Evolutionary conservation across 1,139 yeast genomes (phyloP).

Genomic region (Magnusiomyces magnusii): DNA sequence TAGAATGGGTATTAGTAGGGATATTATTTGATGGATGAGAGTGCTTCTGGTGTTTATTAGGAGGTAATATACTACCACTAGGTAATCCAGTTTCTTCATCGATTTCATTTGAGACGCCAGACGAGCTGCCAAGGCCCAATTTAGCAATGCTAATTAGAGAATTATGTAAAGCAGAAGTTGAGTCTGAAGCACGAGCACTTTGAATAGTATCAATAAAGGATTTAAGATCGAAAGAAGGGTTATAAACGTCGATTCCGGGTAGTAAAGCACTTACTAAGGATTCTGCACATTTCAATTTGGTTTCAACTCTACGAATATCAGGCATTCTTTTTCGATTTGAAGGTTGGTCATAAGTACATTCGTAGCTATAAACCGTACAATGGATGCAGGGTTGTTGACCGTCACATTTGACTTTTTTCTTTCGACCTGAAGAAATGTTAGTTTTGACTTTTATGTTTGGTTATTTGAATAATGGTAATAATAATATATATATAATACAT

Average conservation of each 20-base stretch:
- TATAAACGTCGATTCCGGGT: slow-evolving; percentile 45
- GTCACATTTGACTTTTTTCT: slow-evolving; percentile 80
- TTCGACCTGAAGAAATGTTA: slow-evolving; percentile 26
- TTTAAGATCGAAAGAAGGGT: slow-evolving; percentile 43
- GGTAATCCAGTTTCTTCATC: slow-evolving; percentile 16
- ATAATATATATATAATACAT: slow-evolving; percentile 26
- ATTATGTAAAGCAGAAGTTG: slow-evolving; percentile 3
- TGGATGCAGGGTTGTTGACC: slow-evolving; percentile 84
- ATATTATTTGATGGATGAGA: neutral
- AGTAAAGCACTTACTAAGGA: slow-evolving; percentile 39
- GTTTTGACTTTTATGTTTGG: neutral
- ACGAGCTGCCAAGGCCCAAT: slow-evolving; percentile 1
- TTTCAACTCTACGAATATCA: slow-evolving; percentile 33
- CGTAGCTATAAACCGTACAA: slow-evolving; percentile 80
- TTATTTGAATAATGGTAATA: neutral
- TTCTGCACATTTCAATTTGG: slow-evolving; percentile 34
- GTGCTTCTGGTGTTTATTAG: neutral
- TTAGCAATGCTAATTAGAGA: slow-evolving; percentile 5
- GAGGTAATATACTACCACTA: slow-evolving; percentile 5
- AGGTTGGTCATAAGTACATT: slow-evolving; percentile 73
- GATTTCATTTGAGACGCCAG: slow-evolving; percentile 10
- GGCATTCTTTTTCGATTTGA: slow-evolving; percentile 48
- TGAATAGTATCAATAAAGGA: slow-evolving; percentile 31
- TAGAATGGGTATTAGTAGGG: neutral
- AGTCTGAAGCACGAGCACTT: slow-evolving; percentile 5